phyloP scores from a whole-genome alignment of 306 rosid species.

The Prunus campanulata region DNA sequence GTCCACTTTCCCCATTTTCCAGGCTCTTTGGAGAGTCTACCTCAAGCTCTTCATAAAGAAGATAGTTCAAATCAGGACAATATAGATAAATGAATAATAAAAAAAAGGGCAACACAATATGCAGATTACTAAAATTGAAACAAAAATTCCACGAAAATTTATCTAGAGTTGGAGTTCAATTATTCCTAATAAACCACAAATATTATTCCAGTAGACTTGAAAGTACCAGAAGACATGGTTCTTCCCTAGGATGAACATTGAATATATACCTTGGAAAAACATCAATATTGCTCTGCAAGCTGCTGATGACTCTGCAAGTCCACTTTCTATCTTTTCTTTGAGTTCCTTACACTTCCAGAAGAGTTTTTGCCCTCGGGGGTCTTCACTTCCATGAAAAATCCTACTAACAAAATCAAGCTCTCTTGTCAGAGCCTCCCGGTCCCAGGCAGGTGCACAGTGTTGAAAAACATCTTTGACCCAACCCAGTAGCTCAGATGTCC shows the following conservation, averaged over 20 bases:
- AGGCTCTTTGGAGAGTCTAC: slow-evolving; percentile 63
- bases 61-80: slow-evolving; percentile 6
- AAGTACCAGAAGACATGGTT: background rate
- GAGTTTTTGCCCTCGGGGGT: slow-evolving; percentile 80
- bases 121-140: background rate
- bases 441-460: slow-evolving; percentile 95
- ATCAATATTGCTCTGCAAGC: slow-evolving; percentile 76
- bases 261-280: slow-evolving; percentile 77
- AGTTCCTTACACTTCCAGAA: slow-evolving; percentile 82
- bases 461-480: slow-evolving; percentile 99
- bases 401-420: slow-evolving; percentile 95
- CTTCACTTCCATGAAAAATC: slow-evolving; percentile 87
- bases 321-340: slow-evolving; percentile 66
- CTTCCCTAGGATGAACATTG: background rate
- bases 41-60: slow-evolving; percentile 76
- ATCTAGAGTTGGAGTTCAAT: background rate
- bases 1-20: slow-evolving; percentile 86
- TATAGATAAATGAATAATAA: background rate
- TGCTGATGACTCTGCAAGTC: slow-evolving; percentile 56
- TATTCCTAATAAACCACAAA: background rate
- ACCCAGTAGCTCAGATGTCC: slow-evolving; percentile 93
- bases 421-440: slow-evolving; percentile 73
- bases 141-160: background rate
- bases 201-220: background rate
- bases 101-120: background rate